A percentile compares a stretch with the other conserved stretches of the same genome.
phyloP scores from a whole-genome alignment of 2,329 filamentous ascomycete species.

The Bisporella sp. region DNA sequence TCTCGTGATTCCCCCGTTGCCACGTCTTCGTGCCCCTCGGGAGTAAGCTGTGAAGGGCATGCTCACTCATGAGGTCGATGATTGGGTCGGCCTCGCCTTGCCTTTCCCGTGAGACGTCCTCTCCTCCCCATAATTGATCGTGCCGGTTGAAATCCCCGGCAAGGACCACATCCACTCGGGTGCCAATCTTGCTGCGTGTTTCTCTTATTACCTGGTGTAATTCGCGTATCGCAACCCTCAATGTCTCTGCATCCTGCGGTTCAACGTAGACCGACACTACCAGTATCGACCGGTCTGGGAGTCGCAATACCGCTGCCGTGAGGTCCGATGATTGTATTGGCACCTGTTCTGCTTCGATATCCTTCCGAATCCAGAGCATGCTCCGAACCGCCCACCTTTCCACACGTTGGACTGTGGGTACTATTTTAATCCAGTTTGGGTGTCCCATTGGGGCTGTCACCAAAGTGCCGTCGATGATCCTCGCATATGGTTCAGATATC shows the following conservation, averaged over 20 bases:
- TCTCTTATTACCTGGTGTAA: slow-evolving; percentile 18
- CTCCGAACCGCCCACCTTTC: slow-evolving; percentile 20
- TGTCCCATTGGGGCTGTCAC: too few species aligned
- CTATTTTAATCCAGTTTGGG: not conserved
- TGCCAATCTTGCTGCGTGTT: not conserved
- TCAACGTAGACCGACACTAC: slow-evolving; percentile 23
- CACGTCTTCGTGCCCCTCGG: slow-evolving; percentile 30
- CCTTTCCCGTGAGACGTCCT: slow-evolving; percentile 8
- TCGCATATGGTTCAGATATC: too few species aligned
- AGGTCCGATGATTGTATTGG: slow-evolving; percentile 20
- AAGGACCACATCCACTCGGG: not conserved
- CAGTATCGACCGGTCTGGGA: slow-evolving; percentile 19
- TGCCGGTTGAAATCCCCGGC: not conserved
- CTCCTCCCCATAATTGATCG: not conserved
- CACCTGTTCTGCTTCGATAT: slow-evolving; percentile 18
- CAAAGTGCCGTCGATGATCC: too few species aligned
- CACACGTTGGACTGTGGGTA: slow-evolving; percentile 3
- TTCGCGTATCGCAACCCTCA: slow-evolving; percentile 10
- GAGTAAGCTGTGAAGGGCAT: slow-evolving; percentile 27
- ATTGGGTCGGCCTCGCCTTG: slow-evolving; percentile 31
- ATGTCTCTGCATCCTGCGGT: slow-evolving; percentile 11
- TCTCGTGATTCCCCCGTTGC: slow-evolving; percentile 7
- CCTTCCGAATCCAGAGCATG: slow-evolving; percentile 23
- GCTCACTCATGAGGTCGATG: slow-evolving; percentile 27
- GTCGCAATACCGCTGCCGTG: slow-evolving; percentile 16